Evolutionary conservation across 345 rosid genomes (phyloP).

Genomic region (Cardamine chenopodiifolia): DNA sequence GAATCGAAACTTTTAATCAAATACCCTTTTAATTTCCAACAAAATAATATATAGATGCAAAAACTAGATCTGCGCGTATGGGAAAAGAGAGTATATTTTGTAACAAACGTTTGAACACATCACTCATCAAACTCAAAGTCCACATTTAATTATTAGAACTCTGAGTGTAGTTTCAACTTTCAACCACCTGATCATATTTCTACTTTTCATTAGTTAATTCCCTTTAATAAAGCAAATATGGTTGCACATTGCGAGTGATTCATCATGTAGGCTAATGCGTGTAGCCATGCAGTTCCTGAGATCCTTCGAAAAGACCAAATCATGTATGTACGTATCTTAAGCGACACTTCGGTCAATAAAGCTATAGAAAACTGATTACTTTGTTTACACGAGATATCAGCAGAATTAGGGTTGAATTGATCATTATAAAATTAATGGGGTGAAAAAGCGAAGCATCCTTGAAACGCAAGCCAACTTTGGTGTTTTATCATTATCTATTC

Average conservation of each 20-base stretch:
- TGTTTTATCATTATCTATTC: constrained; percentile 16
- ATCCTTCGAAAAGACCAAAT: constrained; percentile 36
- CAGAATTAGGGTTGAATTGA: constrained; percentile 17
- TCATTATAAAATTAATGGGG: constrained; percentile 29
- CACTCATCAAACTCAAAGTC: constrained; percentile 26
- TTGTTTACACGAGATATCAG: constrained; percentile 41
- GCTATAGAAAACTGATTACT: constrained; percentile 28
- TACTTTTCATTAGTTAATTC: constrained; percentile 17
- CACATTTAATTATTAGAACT: constrained; percentile 31
- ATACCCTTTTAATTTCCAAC: not conserved
- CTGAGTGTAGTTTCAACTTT: constrained; percentile 26
- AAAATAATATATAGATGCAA: not conserved
- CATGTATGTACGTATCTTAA: constrained; percentile 42
- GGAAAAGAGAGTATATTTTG: not conserved
- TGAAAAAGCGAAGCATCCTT: constrained; percentile 38
- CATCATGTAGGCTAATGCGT: constrained; percentile 40
- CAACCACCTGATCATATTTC: constrained; percentile 35
- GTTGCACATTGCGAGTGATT: constrained; percentile 13
- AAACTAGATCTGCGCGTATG: no score
- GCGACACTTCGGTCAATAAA: constrained; percentile 43
- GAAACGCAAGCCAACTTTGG: constrained; percentile 47
- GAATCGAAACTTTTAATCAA: no score
- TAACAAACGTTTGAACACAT: constrained; percentile 16
- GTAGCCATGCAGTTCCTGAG: constrained; percentile 47
- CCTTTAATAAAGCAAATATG: constrained; percentile 21